Conservation (phyloP, 1,284 basidiomycete genomes). For the Apiotrichum siamense region DNA sequence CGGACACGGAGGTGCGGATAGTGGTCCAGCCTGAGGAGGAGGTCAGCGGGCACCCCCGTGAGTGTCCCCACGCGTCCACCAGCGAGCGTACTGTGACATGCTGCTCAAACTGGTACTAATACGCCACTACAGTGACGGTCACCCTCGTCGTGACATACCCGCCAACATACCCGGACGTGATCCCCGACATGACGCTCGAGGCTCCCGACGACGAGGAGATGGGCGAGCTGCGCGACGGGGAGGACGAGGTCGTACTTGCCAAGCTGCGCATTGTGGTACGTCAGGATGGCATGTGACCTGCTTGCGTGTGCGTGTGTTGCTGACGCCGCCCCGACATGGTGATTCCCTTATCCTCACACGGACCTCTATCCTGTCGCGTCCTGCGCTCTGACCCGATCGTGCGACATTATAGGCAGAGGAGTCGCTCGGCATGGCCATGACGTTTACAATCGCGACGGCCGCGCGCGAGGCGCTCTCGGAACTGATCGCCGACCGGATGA, state of each 20-base stretch:
- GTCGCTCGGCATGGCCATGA: slow-evolving; percentile 95
- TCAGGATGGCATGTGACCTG: slow-evolving; percentile 11
- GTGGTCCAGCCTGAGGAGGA: slow-evolving; percentile 79
- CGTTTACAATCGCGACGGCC: slow-evolving; percentile 85
- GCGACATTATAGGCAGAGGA: slow-evolving; percentile 63
- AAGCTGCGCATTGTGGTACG: slow-evolving; percentile 63
- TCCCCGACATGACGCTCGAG: slow-evolving; percentile 69
- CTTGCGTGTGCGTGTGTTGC: background rate
- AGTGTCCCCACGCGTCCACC: background rate
- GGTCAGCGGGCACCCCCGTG: slow-evolving; percentile 38
- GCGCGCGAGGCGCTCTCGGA: slow-evolving; percentile 70
- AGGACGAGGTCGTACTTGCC: slow-evolving; percentile 56
- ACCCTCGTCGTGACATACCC: slow-evolving; percentile 65
- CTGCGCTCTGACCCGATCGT: too few relatives aligned
- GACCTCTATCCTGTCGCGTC: too few relatives aligned
- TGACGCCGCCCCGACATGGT: background rate
- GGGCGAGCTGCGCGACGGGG: slow-evolving; percentile 53
- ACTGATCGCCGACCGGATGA: slow-evolving; percentile 59
- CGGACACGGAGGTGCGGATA: slow-evolving; percentile 74
- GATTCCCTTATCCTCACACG: too few relatives aligned
- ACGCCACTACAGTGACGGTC: slow-evolving; percentile 60
- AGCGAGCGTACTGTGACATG: background rate
- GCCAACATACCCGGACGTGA: slow-evolving; percentile 63
- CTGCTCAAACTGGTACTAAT: background rate
- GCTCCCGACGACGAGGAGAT: slow-evolving; percentile 54